Evolutionary conservation across 345 rosid genomes (phyloP).

Genomic region (Psidium guajava): DNA sequence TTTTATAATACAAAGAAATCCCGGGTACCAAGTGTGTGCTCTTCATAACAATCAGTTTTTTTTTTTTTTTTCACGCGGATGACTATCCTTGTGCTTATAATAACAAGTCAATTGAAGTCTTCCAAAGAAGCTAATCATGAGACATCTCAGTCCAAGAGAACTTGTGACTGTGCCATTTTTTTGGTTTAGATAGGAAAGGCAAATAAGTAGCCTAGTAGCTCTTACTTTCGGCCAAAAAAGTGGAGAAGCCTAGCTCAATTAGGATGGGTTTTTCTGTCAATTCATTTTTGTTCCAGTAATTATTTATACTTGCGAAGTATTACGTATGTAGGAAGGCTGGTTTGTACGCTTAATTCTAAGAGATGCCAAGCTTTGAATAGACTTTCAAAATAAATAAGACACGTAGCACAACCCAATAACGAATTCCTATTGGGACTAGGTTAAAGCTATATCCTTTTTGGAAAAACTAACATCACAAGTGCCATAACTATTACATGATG

Average conservation of each 20-base stretch:
- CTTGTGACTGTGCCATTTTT: neutral
- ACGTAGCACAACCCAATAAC: neutral
- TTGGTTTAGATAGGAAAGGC: neutral
- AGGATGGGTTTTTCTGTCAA: too few relatives aligned
- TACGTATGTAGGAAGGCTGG: neutral
- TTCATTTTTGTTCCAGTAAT: neutral
- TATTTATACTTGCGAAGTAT: neutral
- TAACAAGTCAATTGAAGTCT: neutral
- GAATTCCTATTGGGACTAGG: neutral
- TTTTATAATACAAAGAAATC: neutral
- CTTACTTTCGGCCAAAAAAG: neutral
- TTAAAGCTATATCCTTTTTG: neutral
- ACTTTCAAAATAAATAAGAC: neutral
- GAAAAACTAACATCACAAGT: neutral
- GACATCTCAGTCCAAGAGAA: neutral
- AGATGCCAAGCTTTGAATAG: neutral
- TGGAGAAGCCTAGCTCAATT: neutral
- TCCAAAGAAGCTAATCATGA: neutral
- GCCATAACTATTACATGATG: neutral
- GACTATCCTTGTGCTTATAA: neutral
- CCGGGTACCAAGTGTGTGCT: neutral
- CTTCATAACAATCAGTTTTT: too few relatives aligned
- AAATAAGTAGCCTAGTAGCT: neutral
- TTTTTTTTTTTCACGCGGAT: neutral
- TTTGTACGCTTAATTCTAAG: too few relatives aligned